phyloP scores from a whole-genome alignment of 805 yeast species.

The Candida multigemmis region DNA sequence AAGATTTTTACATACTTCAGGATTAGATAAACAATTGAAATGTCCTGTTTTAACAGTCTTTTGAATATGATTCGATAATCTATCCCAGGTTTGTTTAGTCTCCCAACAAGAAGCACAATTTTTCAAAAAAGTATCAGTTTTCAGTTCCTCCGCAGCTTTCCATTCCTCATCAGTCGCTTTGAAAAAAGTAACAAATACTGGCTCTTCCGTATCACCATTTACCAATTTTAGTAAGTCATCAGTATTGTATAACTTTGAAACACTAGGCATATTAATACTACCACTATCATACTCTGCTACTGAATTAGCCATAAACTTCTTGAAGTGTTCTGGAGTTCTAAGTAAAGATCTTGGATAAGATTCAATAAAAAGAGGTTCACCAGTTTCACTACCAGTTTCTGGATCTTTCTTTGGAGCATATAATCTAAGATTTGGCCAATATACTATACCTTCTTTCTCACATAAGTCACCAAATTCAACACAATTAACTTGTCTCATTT shows the following conservation, averaged over 20 bases:
- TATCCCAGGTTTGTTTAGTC: constrained; percentile 49
- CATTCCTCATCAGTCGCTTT: constrained; percentile 43
- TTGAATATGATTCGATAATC: constrained; percentile 39
- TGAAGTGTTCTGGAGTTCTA: constrained; percentile 41
- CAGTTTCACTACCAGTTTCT: constrained; percentile 14
- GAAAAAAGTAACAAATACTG: constrained; percentile 58
- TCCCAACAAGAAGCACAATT: constrained; percentile 42
- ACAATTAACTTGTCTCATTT: constrained; percentile 78
- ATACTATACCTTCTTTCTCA: constrained; percentile 46
- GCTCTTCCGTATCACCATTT: constrained; percentile 40
- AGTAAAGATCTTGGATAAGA: constrained; percentile 39
- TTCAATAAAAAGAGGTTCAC: constrained; percentile 21
- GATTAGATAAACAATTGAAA: constrained; percentile 48
- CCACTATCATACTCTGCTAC: constrained; percentile 35
- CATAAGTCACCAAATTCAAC: constrained; percentile 83
- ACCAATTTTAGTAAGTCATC: constrained; percentile 38
- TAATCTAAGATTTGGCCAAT: constrained; percentile 66
- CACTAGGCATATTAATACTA: constrained; percentile 27
- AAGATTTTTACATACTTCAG: constrained; percentile 42
- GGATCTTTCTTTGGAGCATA: constrained; percentile 47
- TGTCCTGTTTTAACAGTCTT: constrained; percentile 39
- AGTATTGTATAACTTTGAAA: constrained; percentile 29
- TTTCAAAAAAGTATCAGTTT: constrained; percentile 24
- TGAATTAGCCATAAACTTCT: constrained; percentile 45
- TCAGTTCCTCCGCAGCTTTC: constrained; percentile 17